Percentiles rank a stretch among this genome's conserved stretches.
phyloP scores from a whole-genome alignment of 768 basidiomycete species.

The Russula griseocarnosa region DNA sequence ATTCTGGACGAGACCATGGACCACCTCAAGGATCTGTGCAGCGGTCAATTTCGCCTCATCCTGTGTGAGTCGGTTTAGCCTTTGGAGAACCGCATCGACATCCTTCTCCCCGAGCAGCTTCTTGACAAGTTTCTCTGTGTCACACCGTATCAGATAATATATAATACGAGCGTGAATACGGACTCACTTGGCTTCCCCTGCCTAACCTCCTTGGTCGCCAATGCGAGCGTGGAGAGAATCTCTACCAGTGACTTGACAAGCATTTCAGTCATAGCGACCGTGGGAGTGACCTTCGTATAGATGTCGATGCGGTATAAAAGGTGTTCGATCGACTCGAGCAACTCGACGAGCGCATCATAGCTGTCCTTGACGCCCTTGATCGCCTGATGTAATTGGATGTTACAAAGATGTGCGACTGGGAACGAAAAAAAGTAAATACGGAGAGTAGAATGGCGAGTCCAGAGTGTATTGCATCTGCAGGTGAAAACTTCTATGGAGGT shows the following conservation, averaged over 20 bases:
- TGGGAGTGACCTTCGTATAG: neutral
- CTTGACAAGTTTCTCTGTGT: neutral
- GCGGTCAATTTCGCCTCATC: neutral
- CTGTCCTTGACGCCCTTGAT: neutral
- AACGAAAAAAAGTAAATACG: neutral
- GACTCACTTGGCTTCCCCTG: neutral
- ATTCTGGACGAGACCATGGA: neutral
- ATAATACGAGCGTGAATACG: neutral
- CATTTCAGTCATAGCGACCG: neutral
- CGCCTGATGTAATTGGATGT: neutral
- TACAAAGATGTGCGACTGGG: neutral
- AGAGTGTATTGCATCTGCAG: too few relatives aligned
- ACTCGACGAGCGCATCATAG: neutral
- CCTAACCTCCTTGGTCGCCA: neutral
- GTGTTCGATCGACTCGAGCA: neutral
- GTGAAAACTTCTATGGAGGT: too few relatives aligned
- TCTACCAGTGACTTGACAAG: neutral
- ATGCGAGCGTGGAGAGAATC: neutral
- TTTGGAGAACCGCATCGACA: neutral
- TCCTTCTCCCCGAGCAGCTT: neutral
- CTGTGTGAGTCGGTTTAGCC: neutral
- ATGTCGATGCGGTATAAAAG: neutral
- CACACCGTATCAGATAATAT: neutral
- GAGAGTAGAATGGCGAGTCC: too few relatives aligned
- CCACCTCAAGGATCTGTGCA: neutral